Conservation (phyloP, 805 yeast species). For the Metschnikowia amazonensis region DNA sequence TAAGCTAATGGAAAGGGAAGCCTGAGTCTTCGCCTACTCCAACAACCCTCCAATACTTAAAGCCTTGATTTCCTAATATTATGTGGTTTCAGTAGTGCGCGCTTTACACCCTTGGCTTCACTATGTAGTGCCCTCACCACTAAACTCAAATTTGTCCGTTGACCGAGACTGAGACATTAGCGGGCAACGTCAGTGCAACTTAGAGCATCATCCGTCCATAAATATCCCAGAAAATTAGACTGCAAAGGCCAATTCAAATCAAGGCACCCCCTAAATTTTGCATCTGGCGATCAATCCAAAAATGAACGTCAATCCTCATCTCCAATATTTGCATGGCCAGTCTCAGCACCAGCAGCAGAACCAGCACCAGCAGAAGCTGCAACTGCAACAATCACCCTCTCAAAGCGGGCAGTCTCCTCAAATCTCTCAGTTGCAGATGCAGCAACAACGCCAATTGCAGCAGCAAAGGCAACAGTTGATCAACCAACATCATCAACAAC, state of each 20-base stretch:
- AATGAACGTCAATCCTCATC: conserved; percentile 43
- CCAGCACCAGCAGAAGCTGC: conserved; percentile 26
- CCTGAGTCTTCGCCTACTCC: neutral
- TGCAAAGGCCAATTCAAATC: neutral
- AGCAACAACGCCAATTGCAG: conserved; percentile 27
- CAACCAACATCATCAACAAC: conserved; percentile 33
- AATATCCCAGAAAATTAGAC: neutral
- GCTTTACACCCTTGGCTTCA: neutral
- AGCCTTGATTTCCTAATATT: neutral
- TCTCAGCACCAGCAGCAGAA: conserved; percentile 5
- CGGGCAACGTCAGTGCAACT: neutral
- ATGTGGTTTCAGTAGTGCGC: neutral
- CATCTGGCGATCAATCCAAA: neutral
- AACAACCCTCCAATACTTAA: neutral
- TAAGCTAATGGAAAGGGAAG: too few species aligned
- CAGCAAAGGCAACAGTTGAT: conserved; percentile 33
- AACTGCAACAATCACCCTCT: conserved; percentile 23
- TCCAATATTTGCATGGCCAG: conserved; percentile 35
- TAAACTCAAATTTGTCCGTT: conserved; percentile 3
- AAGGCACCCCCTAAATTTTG: neutral
- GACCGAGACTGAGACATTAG: neutral
- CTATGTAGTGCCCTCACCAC: conserved; percentile 12
- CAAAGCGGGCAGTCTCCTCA: conserved; percentile 32
- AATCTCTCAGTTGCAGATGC: conserved; percentile 29
- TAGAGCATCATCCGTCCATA: neutral